These are phyloP conservation scores for Potentilla sterilis DNA, from an alignment of 306 rosid genomes.

Conservation along the genomic window DNA sequence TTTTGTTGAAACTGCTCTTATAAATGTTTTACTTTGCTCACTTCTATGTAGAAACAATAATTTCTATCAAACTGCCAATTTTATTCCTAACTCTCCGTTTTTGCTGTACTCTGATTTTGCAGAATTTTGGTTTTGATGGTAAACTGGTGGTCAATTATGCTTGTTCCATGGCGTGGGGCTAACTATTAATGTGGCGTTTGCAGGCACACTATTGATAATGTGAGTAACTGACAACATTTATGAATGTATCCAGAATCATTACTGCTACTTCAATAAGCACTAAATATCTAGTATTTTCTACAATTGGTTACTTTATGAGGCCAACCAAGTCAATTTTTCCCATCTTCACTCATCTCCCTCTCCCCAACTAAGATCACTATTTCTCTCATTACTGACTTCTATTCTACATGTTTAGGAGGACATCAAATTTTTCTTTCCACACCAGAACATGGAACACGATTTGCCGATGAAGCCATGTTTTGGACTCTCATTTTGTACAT, in stretches of 20 bases:
- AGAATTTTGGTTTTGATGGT: conserved; percentile 96
- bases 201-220: conserved; percentile 24
- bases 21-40: conserved; percentile 1
- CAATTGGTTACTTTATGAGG: background rate
- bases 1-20: conserved; percentile 4
- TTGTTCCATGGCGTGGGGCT: conserved; percentile 97
- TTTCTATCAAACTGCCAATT: background rate
- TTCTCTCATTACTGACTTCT: conserved; percentile 8
- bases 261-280: background rate
- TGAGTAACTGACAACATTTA: conserved; percentile 20
- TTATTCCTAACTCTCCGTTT: background rate
- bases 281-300: background rate
- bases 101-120: conserved; percentile 18
- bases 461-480: conserved; percentile 10
- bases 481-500: background rate
- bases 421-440: conserved; percentile 18
- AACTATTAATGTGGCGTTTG: conserved; percentile 29
- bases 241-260: background rate
- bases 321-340: background rate
- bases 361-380: background rate
- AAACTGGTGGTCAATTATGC: conserved; percentile 86
- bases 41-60: background rate
- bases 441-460: background rate
- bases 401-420: conserved; percentile 5
- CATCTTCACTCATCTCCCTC: background rate